Base-by-base conservation (phyloP, 1,284 basidiomycete species). In the Sphaerobolus stellatus region DNA sequence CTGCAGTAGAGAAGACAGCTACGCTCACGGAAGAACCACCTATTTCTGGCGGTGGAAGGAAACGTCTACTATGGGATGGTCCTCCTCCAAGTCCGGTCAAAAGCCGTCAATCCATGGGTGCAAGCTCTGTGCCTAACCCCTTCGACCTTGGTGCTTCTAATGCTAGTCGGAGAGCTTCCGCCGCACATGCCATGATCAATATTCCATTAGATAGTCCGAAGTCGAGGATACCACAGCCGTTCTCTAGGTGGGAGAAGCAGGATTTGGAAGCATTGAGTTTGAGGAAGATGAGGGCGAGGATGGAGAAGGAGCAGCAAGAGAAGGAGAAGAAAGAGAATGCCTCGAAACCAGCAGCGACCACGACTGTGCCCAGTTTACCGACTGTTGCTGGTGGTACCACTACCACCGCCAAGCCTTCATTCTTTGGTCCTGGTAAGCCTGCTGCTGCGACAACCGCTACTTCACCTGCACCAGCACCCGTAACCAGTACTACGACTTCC, bases 211-310 rank as follows among this genome's bases (percentile, higher is more conserved):
- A 81, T 56, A 83, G 78, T 59, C 82, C 84, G 11, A 82, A 80
- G 54, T 68, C 77, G 46, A 69, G 75, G 24, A 63, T 67, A 52
- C 73, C 73, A 16, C 77, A 78, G 59, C 76, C 77, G 6, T 85
- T 82, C 59, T 86, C 86, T 1, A 89, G 88, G 67, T 88, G 86
- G 85, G 88, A 90, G 67, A 90, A 89, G 59, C 88, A 90, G 65
- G 88, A 90, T 61, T 66, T 88, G 33, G 88, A 90, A 61, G 88
- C 88, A 4, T 79, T 80, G 48, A 84, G 87, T n/a, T 84, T 90
- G 78, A 77, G 79, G 62, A 81, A 75, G 60, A 77, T 88, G 62
- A 73, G 84, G 43, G 77, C 76, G 47, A 74, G 76, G 61, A 75
- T 76, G 54, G 70, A 74, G 43, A 73, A 73, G 57, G 67, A 73